Conservation (phyloP, 176 grass and related monocot species). For the Eleusine indica region DNA sequence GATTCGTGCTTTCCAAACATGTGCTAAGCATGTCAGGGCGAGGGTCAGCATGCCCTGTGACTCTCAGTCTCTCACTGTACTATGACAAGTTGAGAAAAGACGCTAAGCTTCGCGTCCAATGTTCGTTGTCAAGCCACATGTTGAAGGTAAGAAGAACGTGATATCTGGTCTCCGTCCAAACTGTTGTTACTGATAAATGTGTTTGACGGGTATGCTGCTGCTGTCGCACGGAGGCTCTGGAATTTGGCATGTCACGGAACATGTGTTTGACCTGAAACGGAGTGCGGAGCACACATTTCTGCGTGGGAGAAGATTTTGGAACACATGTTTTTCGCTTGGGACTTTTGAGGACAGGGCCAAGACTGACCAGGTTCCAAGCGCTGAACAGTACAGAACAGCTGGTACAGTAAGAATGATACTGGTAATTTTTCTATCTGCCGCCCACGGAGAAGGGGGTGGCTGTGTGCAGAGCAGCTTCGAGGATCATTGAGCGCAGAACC, state of each 20-base stretch:
- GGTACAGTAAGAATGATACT: too few relatives aligned
- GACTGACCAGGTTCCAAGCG: background rate
- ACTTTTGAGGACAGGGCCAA: background rate
- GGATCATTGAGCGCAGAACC: too few relatives aligned
- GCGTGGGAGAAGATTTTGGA: background rate
- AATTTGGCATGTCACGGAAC: constrained; percentile 15
- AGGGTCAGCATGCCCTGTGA: too few relatives aligned
- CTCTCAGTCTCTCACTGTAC: too few relatives aligned
- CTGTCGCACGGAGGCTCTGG: background rate
- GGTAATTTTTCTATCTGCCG: too few relatives aligned
- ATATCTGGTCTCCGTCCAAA: background rate
- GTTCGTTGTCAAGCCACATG: constrained; percentile 34
- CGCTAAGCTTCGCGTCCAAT: background rate
- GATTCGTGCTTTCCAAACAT: too few relatives aligned
- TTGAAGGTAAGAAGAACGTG: constrained; percentile 16
- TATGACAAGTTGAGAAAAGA: background rate
- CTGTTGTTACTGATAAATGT: background rate
- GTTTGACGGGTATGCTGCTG: too few relatives aligned
- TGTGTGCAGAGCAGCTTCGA: too few relatives aligned
- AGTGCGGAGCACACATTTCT: constrained; percentile 8
- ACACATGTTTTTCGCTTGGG: background rate
- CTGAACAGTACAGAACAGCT: too few relatives aligned
- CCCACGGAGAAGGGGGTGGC: too few relatives aligned
- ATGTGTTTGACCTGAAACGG: constrained; percentile 42
- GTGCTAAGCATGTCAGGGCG: too few relatives aligned